phyloP scores from a whole-genome alignment of 169 alveolate species.

The Plasmodium adleri region DNA sequence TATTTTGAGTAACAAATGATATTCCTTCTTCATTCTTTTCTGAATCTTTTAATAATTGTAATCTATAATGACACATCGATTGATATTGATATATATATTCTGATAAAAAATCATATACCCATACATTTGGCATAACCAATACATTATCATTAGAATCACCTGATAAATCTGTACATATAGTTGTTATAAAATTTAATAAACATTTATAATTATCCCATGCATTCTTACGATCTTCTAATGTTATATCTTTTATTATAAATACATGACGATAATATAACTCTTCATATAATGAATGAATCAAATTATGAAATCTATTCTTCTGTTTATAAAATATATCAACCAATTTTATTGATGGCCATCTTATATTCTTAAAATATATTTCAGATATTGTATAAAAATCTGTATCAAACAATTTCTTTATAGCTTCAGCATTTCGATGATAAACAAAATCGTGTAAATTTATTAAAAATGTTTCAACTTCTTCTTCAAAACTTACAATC shows the following conservation, averaged over 20 bases:
- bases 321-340: constrained; percentile 88
- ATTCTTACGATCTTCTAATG: constrained; percentile 85
- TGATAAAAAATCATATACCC: constrained; percentile 90
- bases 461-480: constrained; percentile 87
- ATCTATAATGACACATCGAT: constrained; percentile 82
- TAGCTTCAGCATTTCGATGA: constrained; percentile 86
- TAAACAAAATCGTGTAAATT: constrained; percentile 84
- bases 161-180: constrained; percentile 73
- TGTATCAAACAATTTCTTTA: constrained; percentile 85
- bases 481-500: constrained; percentile 83
- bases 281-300: constrained; percentile 87
- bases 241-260: constrained; percentile 84
- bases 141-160: constrained; percentile 77
- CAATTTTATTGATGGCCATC: constrained; percentile 89
- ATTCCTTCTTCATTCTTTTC: constrained; percentile 75
- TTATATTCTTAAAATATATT: constrained; percentile 78
- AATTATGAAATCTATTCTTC: constrained; percentile 84
- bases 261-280: constrained; percentile 90
- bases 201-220: constrained; percentile 89
- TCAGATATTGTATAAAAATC: constrained; percentile 86
- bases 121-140: constrained; percentile 86
- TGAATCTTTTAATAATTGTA: constrained; percentile 36
- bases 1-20: constrained; percentile 63
- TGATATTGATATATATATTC: constrained; percentile 90
- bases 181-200: constrained; percentile 83